Base-by-base conservation (phyloP, 441 rosid species). In the Gossypium davidsonii region DNA sequence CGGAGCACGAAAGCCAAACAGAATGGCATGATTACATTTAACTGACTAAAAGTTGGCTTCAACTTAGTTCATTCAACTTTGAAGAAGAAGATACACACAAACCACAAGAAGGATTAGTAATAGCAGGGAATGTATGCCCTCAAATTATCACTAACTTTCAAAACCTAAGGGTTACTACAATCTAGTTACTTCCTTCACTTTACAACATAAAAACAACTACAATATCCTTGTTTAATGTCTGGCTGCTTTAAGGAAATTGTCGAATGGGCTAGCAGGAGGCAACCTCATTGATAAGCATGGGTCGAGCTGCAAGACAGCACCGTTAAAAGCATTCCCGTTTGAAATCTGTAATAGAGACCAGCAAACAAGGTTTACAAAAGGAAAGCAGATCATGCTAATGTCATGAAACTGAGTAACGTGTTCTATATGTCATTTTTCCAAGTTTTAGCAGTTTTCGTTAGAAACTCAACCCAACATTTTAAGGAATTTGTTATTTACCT, bases 201-300 rank as follows among this genome's bases (percentile, higher is more conserved):
- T 72, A 77, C 83, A 74, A 42, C 15, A 37, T 37, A 72, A 61
- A 53, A 48, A 61, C 49, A 59, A 17, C 67, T 15, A 37, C 1
- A 15, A 28, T 21, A 18, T 10, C 44, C 73, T 63, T 66, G 46
- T 51, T 77, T 68, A 86, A 78, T 86, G 85, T 49, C 96, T 87
- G 14, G 99, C 98, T 62, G 99, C 98, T 78, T 85, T 90, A 44
- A 92, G 97, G 82, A 92, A 95, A 85, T 95, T 95, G 80, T 91
- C 97, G 25, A 86, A 95, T 48, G 98, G 98, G 80, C 99, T 92
- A 2, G 99, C 92, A 7, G 98, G 96, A 25, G 99, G 99, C 44
- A 92, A 79, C 79, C 91, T 91, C 90, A 92, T 86, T 7, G 83
- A 79, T 64, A 81, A 76, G 81, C 89, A 77, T 39, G 86, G 76